Evolutionary conservation across 331 rosid species (phyloP), one percentile per base, ranked within the genome.

Genomic region (Telfairia occidentalis): DNA sequence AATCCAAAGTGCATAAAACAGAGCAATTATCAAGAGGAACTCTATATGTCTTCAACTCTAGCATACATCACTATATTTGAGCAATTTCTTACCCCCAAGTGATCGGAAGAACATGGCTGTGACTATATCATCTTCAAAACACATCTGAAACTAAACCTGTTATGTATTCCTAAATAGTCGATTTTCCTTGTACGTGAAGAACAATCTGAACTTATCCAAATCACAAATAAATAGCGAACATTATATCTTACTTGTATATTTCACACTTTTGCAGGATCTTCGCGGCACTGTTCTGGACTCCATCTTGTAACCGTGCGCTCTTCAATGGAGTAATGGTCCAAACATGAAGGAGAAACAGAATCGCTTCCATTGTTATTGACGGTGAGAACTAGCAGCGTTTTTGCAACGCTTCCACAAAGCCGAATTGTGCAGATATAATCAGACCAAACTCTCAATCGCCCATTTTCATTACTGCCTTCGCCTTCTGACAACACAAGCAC

Each of bases 401-500:
- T 90, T 2, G 84, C 92, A 65, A 87, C 96, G 55, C 91, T 87
- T 66, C 88, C 83, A 48, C 92, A 84, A 48, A 90, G 88, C 54
- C 92, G 81, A 38, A 86, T 83, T 32, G 92, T 77, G 84, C 96
- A 83, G 80, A 84, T 90, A 81, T 84, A 59, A 81, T 88, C 97
- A 75, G 92, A 90, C 97, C 97, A 92, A 63, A 83, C 84, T 61
- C 78, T 84, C 79, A 92, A 54, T 77, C 97, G 85, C 74, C 82
- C 79, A 78, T 78, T 84, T 18, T 60, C 75, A 64, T 71, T 79
- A 55, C 77, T 71, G 38, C 24, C 55, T 26, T 49, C 81, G 12
- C 71, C 86, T 48, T 74, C 88, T 10, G 84, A 82, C 40, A 80
- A 76, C 78, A 92, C 92, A 46, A 90, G 86, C 71, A 92, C 94